phyloP scores from a whole-genome alignment of 371 early-diverging fungal species.

The Mucor lusitanicus region DNA sequence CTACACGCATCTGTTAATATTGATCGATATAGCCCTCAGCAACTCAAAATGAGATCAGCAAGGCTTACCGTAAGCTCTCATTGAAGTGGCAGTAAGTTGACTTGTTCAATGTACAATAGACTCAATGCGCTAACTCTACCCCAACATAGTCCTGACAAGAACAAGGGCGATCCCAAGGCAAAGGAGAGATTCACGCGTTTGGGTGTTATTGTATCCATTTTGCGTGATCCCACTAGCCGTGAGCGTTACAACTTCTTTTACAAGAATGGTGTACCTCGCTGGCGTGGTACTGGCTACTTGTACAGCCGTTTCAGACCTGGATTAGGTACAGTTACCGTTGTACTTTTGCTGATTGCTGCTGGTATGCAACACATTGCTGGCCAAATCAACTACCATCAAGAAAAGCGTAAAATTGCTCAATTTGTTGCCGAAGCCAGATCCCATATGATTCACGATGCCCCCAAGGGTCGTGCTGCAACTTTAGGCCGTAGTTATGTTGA shows the following conservation, averaged over 20 bases:
- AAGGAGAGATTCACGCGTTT: conserved; percentile 69
- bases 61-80: conserved; percentile 89
- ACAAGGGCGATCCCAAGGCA: conserved; percentile 51
- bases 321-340: conserved; percentile 60
- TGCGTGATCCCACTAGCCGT: conserved; percentile 66
- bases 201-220: conserved; percentile 67
- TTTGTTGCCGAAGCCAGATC: conserved; percentile 44
- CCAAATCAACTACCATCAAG: conserved; percentile 65
- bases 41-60: conserved; percentile 73
- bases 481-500: conserved; percentile 44
- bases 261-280: conserved; percentile 87
- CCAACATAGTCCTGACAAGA: conserved; percentile 73
- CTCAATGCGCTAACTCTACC: background rate
- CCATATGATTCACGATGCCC: conserved; percentile 34
- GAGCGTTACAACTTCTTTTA: conserved; percentile 84
- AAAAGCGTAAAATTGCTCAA: conserved; percentile 55
- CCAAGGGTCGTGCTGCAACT: conserved; percentile 46
- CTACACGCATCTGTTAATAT: background rate
- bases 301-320: conserved; percentile 83
- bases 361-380: conserved; percentile 70
- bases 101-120: background rate
- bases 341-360: conserved; percentile 56
- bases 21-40: conserved; percentile 55
- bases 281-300: conserved; percentile 85
- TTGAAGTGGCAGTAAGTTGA: conserved; percentile 84